Base-by-base conservation (phyloP, 345 rosid species). In the Physaria fendleri region DNA sequence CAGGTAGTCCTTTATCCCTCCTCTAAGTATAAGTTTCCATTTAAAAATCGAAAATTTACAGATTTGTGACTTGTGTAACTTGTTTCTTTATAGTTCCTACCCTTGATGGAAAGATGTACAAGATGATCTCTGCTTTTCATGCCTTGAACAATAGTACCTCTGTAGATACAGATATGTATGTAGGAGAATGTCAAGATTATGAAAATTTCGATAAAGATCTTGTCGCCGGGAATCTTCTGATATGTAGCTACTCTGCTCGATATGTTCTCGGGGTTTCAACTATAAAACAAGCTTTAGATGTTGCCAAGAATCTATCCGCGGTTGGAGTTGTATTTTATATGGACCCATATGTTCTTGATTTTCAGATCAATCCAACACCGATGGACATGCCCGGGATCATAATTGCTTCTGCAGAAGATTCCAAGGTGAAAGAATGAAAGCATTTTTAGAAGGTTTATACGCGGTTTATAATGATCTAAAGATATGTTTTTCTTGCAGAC, bases 241-340 rank as follows among this genome's bases (percentile, higher is more conserved):
- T 92, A 38, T 92, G 98, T 54, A 84, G 89, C 80, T 92, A 92
- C 74, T 81, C 98, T 2, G 84, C 83, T 50, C 88, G 98, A 11
- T 92, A 81, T 64, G 85, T 92, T 63, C 81, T 88, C 39, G 98
- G 98, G 20, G 78, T 92, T 37, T 88, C 97, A 46, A 92, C 98
- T 56, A 72, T 92, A 40, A 77, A 84, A 64, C 83, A 76, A 66
- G 95, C 97, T 50, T 51, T 85, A 68, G 58, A 81, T 61, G 83
- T 89, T 21, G 98, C 97, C 2, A 79, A 74, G 66, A 86, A 92
- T 60, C 93, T 92, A 45, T 76, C 90, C 21, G 98, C 95, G n/a
- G 64, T 74, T 43, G 98, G 95, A 2, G 76, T 92, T 47, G 97
- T 92, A 59, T 88, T 92, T 81, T 86, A 74, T 39, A 81, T 80